phyloP scores from a whole-genome alignment of 2,329 filamentous ascomycete genomes.

The Talaromyces rugulosus region DNA sequence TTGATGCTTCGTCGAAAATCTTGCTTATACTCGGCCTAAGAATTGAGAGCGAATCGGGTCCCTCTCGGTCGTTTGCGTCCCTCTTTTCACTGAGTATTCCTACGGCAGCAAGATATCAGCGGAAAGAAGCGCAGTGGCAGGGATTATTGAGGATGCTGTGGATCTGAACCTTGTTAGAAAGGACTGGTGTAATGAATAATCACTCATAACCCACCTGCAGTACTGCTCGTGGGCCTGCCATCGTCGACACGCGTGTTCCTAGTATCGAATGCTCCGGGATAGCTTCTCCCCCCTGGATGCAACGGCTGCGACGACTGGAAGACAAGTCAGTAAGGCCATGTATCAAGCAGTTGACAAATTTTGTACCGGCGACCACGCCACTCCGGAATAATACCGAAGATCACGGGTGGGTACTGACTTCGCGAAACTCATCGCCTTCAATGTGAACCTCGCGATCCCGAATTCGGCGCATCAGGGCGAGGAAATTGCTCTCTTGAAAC shows the following conservation, averaged over 20 bases:
- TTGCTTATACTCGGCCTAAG: neutral
- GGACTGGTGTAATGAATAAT: neutral
- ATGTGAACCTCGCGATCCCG: conserved; percentile 69
- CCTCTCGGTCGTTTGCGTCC: neutral
- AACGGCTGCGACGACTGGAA: conserved; percentile 38
- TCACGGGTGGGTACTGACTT: conserved; percentile 44
- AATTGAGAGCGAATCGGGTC: neutral
- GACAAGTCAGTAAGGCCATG: conserved; percentile 32
- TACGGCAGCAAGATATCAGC: neutral
- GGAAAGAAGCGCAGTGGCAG: neutral
- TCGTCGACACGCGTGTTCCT: neutral
- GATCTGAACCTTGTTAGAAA: neutral
- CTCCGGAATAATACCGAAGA: conserved; percentile 28
- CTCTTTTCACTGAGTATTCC: neutral
- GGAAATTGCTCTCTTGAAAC: conserved; percentile 73
- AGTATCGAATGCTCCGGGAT: conserved; percentile 28
- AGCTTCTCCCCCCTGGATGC: conserved; percentile 45
- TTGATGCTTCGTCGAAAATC: neutral
- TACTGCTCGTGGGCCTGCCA: neutral
- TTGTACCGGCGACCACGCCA: conserved; percentile 36
- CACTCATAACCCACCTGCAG: neutral
- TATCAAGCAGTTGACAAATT: conserved; percentile 22
- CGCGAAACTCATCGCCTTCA: conserved; percentile 58
- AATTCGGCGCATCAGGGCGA: conserved; percentile 71
- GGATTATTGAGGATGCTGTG: neutral